These are phyloP conservation scores for Cymbopogon citratus DNA, from an alignment of 176 grass and related monocot genomes.

Conservation along the genomic window DNA sequence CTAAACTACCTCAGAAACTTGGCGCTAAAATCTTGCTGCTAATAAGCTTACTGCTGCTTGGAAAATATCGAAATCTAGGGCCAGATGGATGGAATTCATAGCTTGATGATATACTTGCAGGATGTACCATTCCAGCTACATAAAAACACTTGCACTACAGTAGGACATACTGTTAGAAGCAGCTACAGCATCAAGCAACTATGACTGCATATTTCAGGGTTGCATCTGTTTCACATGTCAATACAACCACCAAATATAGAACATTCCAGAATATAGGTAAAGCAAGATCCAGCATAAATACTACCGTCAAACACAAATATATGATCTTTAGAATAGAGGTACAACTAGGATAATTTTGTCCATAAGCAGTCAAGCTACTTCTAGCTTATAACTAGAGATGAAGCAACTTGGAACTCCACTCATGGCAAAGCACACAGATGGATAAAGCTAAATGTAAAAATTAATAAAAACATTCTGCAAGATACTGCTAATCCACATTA, in stretches of 20 bases:
- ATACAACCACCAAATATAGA: constrained; percentile 28
- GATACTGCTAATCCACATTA: constrained; percentile 47
- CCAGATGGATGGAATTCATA: constrained; percentile 25
- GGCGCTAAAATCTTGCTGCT: constrained; percentile 36
- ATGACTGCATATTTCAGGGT: constrained; percentile 32
- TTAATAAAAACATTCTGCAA: constrained; percentile 45
- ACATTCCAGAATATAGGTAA: constrained; percentile 28
- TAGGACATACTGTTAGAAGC: constrained; percentile 26
- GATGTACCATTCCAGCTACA: constrained; percentile 30
- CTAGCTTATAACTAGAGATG: constrained; percentile 57
- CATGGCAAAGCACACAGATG: constrained; percentile 42
- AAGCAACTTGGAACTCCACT: constrained; percentile 49
- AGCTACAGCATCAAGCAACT: constrained; percentile 31
- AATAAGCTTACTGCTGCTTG: constrained; percentile 39
- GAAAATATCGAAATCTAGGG: constrained; percentile 20
- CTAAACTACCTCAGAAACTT: constrained; percentile 52
- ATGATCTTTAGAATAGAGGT: constrained; percentile 44
- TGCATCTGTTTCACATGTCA: constrained; percentile 25
- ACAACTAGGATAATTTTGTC: constrained; percentile 60
- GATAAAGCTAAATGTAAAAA: constrained; percentile 45
- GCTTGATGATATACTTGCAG: constrained; percentile 28
- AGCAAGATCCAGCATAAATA: constrained; percentile 33
- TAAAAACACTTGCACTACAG: constrained; percentile 32
- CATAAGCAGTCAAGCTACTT: constrained; percentile 57
- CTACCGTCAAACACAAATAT: constrained; percentile 46